phyloP scores from a whole-genome alignment of 2,329 filamentous ascomycete species.

The Beauveria sp. region DNA sequence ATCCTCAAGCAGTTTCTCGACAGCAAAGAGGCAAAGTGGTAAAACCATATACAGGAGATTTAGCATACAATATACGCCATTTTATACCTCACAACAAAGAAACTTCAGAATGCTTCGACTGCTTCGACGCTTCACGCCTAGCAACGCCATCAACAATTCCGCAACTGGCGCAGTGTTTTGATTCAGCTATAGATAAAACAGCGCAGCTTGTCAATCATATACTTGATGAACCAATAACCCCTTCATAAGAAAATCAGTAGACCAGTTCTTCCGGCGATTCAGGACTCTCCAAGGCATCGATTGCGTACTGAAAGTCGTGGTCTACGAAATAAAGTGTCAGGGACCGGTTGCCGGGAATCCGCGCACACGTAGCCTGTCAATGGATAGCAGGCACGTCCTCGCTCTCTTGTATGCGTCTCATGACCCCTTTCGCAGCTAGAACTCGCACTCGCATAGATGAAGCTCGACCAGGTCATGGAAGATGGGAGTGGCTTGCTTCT shows the following conservation, averaged over 20 bases:
- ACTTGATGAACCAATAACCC: too few species aligned
- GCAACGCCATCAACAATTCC: neutral
- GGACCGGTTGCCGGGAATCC: neutral
- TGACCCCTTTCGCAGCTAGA: neutral
- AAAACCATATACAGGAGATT: constrained; percentile 16
- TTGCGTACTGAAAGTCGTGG: neutral
- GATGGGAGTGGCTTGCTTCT: neutral
- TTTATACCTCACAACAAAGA: neutral
- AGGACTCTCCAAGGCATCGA: neutral
- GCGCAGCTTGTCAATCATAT: too few species aligned
- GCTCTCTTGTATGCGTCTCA: neutral
- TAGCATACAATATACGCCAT: constrained; percentile 5
- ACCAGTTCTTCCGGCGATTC: too few species aligned
- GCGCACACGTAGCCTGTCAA: neutral
- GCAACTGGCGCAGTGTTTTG: neutral
- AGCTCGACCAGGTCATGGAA: too few species aligned
- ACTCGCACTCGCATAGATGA: neutral
- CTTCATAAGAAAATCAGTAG: neutral
- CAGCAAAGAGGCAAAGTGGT: constrained; percentile 53
- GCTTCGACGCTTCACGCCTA: too few species aligned
- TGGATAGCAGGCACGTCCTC: neutral
- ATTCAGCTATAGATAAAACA: neutral
- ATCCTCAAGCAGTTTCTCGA: constrained; percentile 60
- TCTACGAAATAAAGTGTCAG: neutral
- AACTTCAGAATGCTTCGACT: neutral